Conservation (phyloP, 495 filamentous ascomycete genomes). For the Geopyxis carbonaria region DNA sequence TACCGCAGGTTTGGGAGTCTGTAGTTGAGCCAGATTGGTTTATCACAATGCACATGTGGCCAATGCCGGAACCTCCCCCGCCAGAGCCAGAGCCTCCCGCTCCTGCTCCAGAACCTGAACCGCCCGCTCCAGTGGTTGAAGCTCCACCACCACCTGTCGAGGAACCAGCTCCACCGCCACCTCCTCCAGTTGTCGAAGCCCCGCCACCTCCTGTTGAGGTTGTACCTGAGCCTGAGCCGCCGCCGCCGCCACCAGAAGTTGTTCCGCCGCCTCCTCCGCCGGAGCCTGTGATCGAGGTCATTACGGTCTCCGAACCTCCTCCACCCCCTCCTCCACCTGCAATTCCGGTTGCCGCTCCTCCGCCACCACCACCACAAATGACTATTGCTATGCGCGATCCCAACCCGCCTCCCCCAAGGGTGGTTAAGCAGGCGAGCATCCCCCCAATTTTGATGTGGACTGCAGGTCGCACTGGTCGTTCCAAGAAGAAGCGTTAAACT, state of each 20-base stretch:
- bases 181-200: conserved; percentile 8
- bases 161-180: conserved; percentile 7
- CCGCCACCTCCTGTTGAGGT: conserved; percentile 5
- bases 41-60: conserved; percentile 96
- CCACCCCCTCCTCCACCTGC: conserved; percentile 8
- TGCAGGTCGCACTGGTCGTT: conserved; percentile 22
- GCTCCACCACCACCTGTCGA: conserved; percentile 9
- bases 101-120: conserved; percentile 10
- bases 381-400: conserved; percentile 4
- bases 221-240: conserved; percentile 3
- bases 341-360: conserved; percentile 4
- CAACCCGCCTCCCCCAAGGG: conserved; percentile 6
- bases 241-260: conserved; percentile 6
- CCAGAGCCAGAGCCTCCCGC: conserved; percentile 10
- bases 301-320: conserved; percentile 5
- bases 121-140: conserved; percentile 6
- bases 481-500: too few species aligned
- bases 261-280: conserved; percentile 13
- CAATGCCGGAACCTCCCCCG: conserved; percentile 38
- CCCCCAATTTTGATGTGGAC: conserved; percentile 25
- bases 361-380: conserved; percentile 6
- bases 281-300: conserved; percentile 6
- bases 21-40: conserved; percentile 46
- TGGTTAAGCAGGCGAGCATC: conserved; percentile 12
- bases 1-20: conserved; percentile 37